These are phyloP conservation scores for Aquanectria penicillioides DNA, from an alignment of 2,329 filamentous ascomycete genomes.

Conservation along the genomic window DNA sequence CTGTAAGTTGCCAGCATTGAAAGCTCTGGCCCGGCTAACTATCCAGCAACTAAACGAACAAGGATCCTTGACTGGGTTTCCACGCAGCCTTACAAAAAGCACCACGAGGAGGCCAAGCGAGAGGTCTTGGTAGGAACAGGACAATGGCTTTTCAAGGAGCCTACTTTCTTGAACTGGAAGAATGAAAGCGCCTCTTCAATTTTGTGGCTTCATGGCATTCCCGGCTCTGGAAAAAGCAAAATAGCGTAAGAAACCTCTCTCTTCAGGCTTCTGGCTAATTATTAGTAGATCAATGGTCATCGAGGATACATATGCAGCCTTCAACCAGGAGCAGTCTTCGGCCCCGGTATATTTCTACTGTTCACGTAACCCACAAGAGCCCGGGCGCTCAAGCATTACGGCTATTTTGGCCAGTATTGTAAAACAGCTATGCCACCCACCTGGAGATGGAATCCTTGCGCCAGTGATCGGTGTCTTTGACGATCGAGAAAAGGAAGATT, in stretches of 20 bases:
- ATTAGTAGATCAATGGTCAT: not conserved
- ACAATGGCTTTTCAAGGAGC: not conserved
- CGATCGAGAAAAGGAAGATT: not conserved
- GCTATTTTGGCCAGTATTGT: not conserved
- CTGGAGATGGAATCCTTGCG: not conserved
- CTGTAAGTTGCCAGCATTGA: not conserved
- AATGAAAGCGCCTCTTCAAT: not conserved
- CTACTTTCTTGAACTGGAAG: not conserved
- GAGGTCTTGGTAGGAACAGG: slow-evolving; percentile 3
- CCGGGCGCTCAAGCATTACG: not conserved
- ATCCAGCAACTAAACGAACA: not conserved
- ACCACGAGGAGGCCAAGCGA: not conserved
- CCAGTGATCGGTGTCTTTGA: not conserved
- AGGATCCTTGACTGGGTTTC: not conserved
- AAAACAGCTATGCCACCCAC: not conserved
- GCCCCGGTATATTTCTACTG: slow-evolving; percentile 14
- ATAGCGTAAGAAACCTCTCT: not conserved
- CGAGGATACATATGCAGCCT: not conserved
- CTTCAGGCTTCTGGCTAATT: not conserved
- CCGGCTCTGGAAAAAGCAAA: slow-evolving; percentile 3
- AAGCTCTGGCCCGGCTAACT: not conserved
- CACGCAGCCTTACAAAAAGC: not conserved
- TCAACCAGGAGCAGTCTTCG: not conserved
- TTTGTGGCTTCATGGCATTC: slow-evolving; percentile 9
- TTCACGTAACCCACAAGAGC: slow-evolving; percentile 6